Evolutionary conservation across 2,329 filamentous ascomycete species (phyloP).

Genomic region (Stemphylium beticola): DNA sequence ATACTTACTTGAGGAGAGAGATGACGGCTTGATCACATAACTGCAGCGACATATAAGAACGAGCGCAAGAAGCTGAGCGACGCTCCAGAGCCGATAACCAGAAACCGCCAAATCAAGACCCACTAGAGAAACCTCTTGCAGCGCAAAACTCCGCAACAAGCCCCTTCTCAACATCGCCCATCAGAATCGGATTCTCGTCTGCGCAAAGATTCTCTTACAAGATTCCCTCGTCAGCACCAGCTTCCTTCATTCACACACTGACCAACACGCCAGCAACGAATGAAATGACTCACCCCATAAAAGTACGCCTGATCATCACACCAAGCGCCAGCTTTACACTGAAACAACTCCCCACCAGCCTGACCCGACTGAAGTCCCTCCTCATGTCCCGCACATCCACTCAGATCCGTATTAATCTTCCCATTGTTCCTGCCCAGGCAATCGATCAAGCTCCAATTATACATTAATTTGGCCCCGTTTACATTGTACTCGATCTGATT

Average conservation of each 20-base stretch:
- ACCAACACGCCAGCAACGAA: background rate
- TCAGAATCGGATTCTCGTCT: conserved; percentile 19
- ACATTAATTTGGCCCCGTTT: background rate
- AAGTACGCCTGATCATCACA: conserved; percentile 31
- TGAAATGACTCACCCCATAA: conserved; percentile 15
- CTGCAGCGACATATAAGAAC: too few relatives aligned
- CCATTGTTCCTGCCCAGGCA: conserved; percentile 17
- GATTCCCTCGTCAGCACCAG: too few relatives aligned
- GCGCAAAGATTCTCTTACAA: conserved; percentile 28
- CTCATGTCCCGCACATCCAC: conserved; percentile 21
- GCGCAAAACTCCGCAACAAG: conserved; percentile 29
- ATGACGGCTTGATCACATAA: too few relatives aligned
- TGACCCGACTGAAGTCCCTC: conserved; percentile 26
- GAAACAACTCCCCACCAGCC: conserved; percentile 10
- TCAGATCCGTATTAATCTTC: conserved; percentile 11
- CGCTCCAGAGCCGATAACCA: background rate
- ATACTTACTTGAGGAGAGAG: too few relatives aligned
- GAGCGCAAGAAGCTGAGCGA: background rate
- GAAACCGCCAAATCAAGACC: too few relatives aligned
- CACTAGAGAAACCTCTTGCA: background rate
- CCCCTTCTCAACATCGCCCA: conserved; percentile 2
- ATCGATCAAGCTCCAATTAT: conserved; percentile 28
- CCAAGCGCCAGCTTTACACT: conserved; percentile 21
- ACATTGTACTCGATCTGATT: too few relatives aligned
- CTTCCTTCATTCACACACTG: background rate